Base-by-base conservation (phyloP, 352 stramenopile species). In the Pythium volutum region DNA sequence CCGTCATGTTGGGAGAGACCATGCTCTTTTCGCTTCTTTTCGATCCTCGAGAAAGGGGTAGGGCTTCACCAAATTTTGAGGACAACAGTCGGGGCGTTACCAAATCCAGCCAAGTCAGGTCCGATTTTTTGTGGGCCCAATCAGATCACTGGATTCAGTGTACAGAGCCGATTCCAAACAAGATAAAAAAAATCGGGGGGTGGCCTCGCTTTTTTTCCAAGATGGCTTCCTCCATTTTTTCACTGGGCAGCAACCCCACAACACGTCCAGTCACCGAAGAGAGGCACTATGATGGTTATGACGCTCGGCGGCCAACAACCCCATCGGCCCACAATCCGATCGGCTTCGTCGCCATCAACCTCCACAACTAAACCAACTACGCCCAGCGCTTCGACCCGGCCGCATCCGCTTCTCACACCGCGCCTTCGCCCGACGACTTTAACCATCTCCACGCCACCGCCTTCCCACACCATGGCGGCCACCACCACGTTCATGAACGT, bases 201-300 rank as follows among this genome's bases (percentile, higher is more conserved):
- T 15, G 36, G n/a, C 36, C 15, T 26, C 26, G n/a, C 14, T 51
- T 38, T 51, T 51, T 33, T 51, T 10, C 25, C 26, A 33, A 33
- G 29, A 9, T 18, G 29, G 4, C 9, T 31, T 52, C 31, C 31
- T 38, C 31, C 46, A 52, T 52, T 52, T 52, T 70, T 73, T 59
- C 51, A 70, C 60, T 33, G 33, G 23, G 8, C 39, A 38, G 47
- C n/a, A 18, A 81, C 46, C 31, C 46, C 5, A 41, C 31, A 42
- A 56, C 38, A 46, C 5, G n/a, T 34, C 50, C 20, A 36, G 26
- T n/a, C n/a, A n/a, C n/a, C n/a, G n/a, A 22, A 36, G 10, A 36
- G 31, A 6, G 10, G 14, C 9, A 47, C 38, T 5, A 49, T 34
- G 15, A 59, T 59, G 52, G 47, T 59, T 23, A 20, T 46, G 36